Evolutionary conservation across 305 asterid species (phyloP).

Genomic region (Fraxinus paxiana): DNA sequence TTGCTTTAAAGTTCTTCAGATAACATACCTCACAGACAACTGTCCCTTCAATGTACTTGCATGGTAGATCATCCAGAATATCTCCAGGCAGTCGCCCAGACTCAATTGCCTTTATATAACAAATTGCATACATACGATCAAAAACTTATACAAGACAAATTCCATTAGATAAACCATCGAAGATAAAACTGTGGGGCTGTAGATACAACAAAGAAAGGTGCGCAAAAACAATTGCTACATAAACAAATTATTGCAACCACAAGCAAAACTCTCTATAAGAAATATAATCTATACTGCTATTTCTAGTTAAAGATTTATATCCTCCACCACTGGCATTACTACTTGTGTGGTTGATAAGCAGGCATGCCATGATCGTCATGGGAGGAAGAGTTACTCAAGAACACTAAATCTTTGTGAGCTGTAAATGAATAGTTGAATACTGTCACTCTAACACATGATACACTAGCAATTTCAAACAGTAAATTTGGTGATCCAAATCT

Average conservation of each 20-base stretch:
- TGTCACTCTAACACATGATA: background rate
- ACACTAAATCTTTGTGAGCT: background rate
- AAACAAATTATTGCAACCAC: background rate
- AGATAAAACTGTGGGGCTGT: background rate
- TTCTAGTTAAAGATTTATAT: background rate
- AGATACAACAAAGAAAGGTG: background rate
- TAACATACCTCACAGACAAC: constrained; percentile 73
- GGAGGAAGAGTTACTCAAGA: background rate
- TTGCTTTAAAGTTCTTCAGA: constrained; percentile 5
- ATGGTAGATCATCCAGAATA: constrained; percentile 84
- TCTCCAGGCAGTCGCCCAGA: constrained; percentile 84
- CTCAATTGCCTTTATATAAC: constrained; percentile 72
- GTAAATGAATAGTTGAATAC: background rate
- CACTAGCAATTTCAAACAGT: background rate
- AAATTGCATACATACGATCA: constrained; percentile 11
- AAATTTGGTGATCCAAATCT: background rate
- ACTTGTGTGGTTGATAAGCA: background rate
- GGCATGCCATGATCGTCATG: background rate
- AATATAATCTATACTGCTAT: background rate
- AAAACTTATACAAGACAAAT: constrained; percentile 9
- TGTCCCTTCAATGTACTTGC: constrained; percentile 75
- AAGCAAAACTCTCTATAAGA: background rate
- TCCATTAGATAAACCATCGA: background rate
- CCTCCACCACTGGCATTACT: background rate
- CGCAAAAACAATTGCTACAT: background rate